Base-by-base conservation (phyloP, 2,329 filamentous ascomycete genomes). In the Drechmeria coniospora region DNA sequence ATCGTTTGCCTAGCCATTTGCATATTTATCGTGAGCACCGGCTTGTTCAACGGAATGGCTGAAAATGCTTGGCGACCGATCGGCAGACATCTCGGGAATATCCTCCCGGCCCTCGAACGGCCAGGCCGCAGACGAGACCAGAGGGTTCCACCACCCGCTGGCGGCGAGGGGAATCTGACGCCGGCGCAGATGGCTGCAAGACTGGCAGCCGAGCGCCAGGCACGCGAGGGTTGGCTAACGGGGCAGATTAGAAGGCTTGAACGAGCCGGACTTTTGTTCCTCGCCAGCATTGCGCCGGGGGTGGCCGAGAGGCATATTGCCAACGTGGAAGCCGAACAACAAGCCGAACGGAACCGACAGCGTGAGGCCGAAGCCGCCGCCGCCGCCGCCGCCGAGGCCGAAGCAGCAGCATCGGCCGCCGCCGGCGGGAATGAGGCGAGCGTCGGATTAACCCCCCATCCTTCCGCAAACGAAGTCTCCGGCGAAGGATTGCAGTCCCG, bases 291-390 rank as follows among this genome's bases (percentile, higher is more conserved):
- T 34, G 68, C 72, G 2, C 73, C 73, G 1, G 73, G 73, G 8
- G 62, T 78, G 15, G 71, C 71, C 1, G 73, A 78, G 48, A 56
- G 70, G 26, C 73, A 78, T 35, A 75, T 78, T 34, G 65, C 63
- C 15, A 59, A 66, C 24, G 46, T 71, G 3, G 66, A 71, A 38
- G 64, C 61, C 4, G 60, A 66, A 30, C 61, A 58, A 21, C 52
- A 59, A 27, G 55, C 48, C 2, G 63, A 41, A 17, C 37, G 63
- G 37, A 44, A 52, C 22, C 49, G 57, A 34, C 51, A 59, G 15
- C 50, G 50, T 37, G 57, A 65, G 32, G 55, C 52, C 2, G 59
- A 53, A 21, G 56, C 51, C 16, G 53, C 49, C 5, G 52, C 49
- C 1, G 51, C 51, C 9, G 51, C 50, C 23, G 44, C 53, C 21